Evolutionary conservation across 1,284 basidiomycete genomes (phyloP), one percentile per base, ranked within the genome.

Genomic region (Cutaneotrichosporon dermatis): DNA sequence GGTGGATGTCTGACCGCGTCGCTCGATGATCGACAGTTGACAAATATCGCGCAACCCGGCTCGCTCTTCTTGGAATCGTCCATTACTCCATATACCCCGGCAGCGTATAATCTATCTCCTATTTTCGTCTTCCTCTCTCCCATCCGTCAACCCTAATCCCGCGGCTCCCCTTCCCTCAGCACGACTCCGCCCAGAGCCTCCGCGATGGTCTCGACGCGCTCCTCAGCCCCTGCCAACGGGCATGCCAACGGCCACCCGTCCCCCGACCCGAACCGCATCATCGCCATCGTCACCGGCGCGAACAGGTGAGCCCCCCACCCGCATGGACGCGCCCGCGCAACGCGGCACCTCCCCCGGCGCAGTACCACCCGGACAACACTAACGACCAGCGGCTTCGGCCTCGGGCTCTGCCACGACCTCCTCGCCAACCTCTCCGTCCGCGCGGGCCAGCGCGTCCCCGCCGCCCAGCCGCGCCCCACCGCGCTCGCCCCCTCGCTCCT

Each of bases 391-490:
- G 91, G 92, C 58, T 83, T 93, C 36, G 92, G 91, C 10, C 87
- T 88, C 69, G 90, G 89, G 1, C 87, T 90, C 52, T 92, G 90
- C 77, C 85, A 88, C 60, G 86, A 90, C 54, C 83, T 95, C 6
- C 81, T 94, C 51, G 76, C 81, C 63, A 87, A 90, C 70, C 81
- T 93, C 16, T 84, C 84, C 5, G 63, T 69, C 13, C 65, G 70
- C 1, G 63, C 66, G 6, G 67, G 62, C 12, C 43, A 59, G 3
- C 66, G 63, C n/a, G 60, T 72, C 5, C 70, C 66, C 13, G 62
- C 59, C 12, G 69, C 69, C 3, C 62, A 62, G 4, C 70, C 71
- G 4, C 66, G 67, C 50, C 8, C 39, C 3, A 63, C 68, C 15
- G 70, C 73, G n/a, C 54, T 72, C 1, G 62, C 68, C 13, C 62